Evolutionary conservation across 2,329 filamentous ascomycete genomes (phyloP), one percentile per base, ranked within the genome.

Genomic region (Colletotrichum echinochloae): DNA sequence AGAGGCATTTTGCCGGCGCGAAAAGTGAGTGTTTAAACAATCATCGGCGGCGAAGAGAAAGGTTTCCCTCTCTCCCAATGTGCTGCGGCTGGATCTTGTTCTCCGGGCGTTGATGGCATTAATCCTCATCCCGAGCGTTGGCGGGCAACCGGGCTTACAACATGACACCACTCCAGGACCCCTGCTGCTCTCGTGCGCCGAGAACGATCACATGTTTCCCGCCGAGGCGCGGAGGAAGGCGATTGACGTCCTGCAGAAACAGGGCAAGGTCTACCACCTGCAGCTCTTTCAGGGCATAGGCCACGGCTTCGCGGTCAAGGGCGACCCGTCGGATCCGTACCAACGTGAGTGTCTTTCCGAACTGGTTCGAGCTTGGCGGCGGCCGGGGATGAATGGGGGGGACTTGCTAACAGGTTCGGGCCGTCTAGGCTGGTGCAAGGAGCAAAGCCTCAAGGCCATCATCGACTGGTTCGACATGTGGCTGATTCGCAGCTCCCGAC

Each of bases 251-350:
- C 74, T 86, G 59, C 78, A 80, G 52, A 76, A 76, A 30, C 76
- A 77, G 35, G 76, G 79, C 49, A 83, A 82, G 73, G 73, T 85
- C 2, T 92, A 89, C 78, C 89, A 92, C 75, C 82, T 91, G 73
- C 89, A 86, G 76, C 80, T 93, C 26, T 92, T 89, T 81, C 84
- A 84, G 30, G 85, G 85, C 46, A 88, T 91, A 20, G 79, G 83
- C 70, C 91, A 92, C 76, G 90, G 90, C 0, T 92, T 92, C 76
- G 88, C 88, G 9, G 85, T 90, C 11, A 85, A 89, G 61, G 85
- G 82, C 3, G 87, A 92, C 74, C 75, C 81, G 51, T 75, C 82
- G 16, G 78, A 84, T 11, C 67, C 67, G 0, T 70, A 70, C 30
- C 67, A 70, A 14, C 67, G 67, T 70, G 18, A 63, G 67, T 56